These are phyloP conservation scores for Fusarium stilboides DNA, from an alignment of 2,329 filamentous ascomycete species.

Conservation along the genomic window DNA sequence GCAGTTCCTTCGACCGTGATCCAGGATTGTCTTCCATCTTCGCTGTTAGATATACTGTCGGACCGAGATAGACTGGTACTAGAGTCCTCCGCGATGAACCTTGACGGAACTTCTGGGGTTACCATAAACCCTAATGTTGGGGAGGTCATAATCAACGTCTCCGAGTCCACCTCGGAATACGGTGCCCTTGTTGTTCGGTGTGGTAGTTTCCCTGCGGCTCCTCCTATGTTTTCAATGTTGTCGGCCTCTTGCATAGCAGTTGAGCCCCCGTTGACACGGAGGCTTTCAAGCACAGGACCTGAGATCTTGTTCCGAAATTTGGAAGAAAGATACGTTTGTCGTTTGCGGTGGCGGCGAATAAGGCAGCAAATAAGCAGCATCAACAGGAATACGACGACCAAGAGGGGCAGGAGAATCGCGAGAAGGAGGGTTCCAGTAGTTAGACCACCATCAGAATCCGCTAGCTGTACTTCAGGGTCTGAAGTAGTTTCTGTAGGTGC, in stretches of 20 bases:
- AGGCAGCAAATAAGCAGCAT: slow-evolving; percentile 55
- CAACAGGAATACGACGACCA: slow-evolving; percentile 54
- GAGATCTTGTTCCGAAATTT: slow-evolving; percentile 55
- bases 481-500: slow-evolving; percentile 41
- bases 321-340: slow-evolving; percentile 49
- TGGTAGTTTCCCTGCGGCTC: slow-evolving; percentile 18
- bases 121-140: slow-evolving; percentile 47
- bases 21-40: slow-evolving; percentile 54
- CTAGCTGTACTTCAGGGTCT: slow-evolving; percentile 24
- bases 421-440: slow-evolving; percentile 58
- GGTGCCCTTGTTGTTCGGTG: slow-evolving; percentile 36
- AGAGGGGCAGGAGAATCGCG: slow-evolving; percentile 62
- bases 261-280: slow-evolving; percentile 49
- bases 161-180: slow-evolving; percentile 48
- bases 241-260: slow-evolving; percentile 45
- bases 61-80: slow-evolving; percentile 41
- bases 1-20: slow-evolving; percentile 53
- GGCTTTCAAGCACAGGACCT: slow-evolving; percentile 50
- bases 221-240: slow-evolving; percentile 25
- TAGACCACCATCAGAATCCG: slow-evolving; percentile 43
- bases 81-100: slow-evolving; percentile 47
- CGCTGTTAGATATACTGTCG: slow-evolving; percentile 40
- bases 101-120: slow-evolving; percentile 46
- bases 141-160: slow-evolving; percentile 46
- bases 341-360: slow-evolving; percentile 52